phyloP scores from a whole-genome alignment of 2,329 filamentous ascomycete species.

The Aspergillus sergii region DNA sequence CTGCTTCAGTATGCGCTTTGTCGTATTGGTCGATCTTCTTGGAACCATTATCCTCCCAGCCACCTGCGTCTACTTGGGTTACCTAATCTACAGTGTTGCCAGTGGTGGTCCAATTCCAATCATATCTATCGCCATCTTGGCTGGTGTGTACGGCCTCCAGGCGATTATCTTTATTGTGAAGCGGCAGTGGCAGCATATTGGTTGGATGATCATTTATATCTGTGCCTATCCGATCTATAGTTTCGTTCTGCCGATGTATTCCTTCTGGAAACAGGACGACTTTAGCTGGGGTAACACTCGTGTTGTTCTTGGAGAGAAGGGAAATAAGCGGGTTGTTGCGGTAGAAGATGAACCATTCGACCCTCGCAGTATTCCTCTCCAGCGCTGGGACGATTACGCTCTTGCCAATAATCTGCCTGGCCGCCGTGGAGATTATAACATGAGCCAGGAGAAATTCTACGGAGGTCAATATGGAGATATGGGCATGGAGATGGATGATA shows the following conservation, averaged over 20 bases:
- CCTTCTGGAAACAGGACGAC: conserved; percentile 99
- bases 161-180: conserved; percentile 96
- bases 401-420: conserved; percentile 83
- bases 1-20: conserved; percentile 96
- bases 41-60: conserved; percentile 91
- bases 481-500: conserved; percentile 95
- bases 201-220: conserved; percentile 99
- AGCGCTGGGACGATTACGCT: conserved; percentile 97
- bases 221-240: conserved; percentile 94
- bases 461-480: conserved; percentile 69
- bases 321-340: conserved; percentile 85
- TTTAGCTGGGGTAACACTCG: conserved; percentile 99
- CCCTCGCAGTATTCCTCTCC: conserved; percentile 87
- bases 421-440: conserved; percentile 70
- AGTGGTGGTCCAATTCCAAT: conserved; percentile 76
- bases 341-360: conserved; percentile 84
- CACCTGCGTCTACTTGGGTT: conserved; percentile 82
- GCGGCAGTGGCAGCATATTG: conserved; percentile 96
- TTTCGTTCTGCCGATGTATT: conserved; percentile 88
- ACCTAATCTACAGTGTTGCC: conserved; percentile 79
- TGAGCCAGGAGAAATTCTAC: conserved; percentile 63
- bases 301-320: conserved; percentile 93
- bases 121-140: conserved; percentile 87
- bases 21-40: conserved; percentile 91
- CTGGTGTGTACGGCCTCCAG: conserved; percentile 91